Percentiles rank a stretch among this genome's conserved stretches.
phyloP scores from a whole-genome alignment of 495 filamentous ascomycete species.

The Talaromyces adpressus region DNA sequence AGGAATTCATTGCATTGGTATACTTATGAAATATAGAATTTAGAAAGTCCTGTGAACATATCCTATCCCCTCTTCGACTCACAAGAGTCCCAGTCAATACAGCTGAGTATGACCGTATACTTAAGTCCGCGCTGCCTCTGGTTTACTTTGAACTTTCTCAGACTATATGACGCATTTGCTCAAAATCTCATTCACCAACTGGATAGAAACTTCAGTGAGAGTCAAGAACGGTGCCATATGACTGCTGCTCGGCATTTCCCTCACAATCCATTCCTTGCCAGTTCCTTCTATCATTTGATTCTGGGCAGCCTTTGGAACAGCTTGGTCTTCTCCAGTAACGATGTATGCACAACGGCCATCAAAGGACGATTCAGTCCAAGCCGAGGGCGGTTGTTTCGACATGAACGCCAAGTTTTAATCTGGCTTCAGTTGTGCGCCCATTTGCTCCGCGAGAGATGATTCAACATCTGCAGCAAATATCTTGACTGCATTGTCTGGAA shows the following conservation, averaged over 20 bases:
- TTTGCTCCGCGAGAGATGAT: not conserved
- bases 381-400: conserved; percentile 19
- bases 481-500: conserved; percentile 14
- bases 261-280: conserved; percentile 17
- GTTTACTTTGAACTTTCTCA: not conserved
- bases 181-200: conserved; percentile 3
- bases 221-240: conserved; percentile 20
- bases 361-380: conserved; percentile 17
- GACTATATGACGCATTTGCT: not conserved
- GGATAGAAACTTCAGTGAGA: not conserved
- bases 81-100: not conserved
- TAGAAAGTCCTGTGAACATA: not conserved
- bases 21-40: not conserved
- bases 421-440: conserved; percentile 15
- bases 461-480: conserved; percentile 24
- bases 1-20: not conserved
- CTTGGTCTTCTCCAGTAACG: conserved; percentile 17
- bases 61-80: not conserved
- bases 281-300: conserved; percentile 19
- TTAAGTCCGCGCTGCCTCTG: no score
- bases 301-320: conserved; percentile 20
- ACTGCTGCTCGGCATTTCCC: conserved; percentile 15
- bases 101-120: not conserved
- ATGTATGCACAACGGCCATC: conserved; percentile 16
- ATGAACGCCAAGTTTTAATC: conserved; percentile 21